These are phyloP conservation scores for Hanseniaspora sp. DNA, from an alignment of 1,139 yeast genomes.

Conservation along the genomic window DNA sequence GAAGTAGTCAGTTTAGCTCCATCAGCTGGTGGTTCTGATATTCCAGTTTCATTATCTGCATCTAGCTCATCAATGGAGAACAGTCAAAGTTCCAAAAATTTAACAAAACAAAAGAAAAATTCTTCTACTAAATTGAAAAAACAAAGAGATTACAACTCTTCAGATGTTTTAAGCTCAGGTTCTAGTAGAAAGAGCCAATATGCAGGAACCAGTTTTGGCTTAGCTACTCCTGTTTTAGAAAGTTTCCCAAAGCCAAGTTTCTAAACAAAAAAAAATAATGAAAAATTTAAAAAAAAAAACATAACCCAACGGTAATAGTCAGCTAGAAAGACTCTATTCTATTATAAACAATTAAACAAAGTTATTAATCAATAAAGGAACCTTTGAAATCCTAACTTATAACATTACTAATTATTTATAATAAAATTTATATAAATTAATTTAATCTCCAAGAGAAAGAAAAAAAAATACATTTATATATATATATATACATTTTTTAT, in stretches of 20 bases:
- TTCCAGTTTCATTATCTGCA: background rate
- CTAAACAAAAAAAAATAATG: background rate
- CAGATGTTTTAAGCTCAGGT: background rate
- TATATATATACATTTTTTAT: too few relatives aligned
- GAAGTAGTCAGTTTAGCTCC: background rate
- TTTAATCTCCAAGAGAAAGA: background rate
- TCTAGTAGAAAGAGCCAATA: slow-evolving; percentile 3
- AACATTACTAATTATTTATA: too few relatives aligned
- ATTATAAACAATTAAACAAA: too few relatives aligned
- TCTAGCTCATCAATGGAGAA: background rate
- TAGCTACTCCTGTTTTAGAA: slow-evolving; percentile 10
- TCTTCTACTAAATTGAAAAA: background rate
- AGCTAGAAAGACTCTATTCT: too few relatives aligned
- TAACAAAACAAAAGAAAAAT: background rate
- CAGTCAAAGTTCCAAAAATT: background rate
- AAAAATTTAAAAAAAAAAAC: background rate
- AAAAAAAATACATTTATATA: too few relatives aligned
- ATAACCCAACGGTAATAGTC: background rate
- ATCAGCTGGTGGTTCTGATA: too few relatives aligned
- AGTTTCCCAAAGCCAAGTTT: slow-evolving; percentile 14
- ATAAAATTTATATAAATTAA: too few relatives aligned
- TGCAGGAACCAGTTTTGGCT: slow-evolving; percentile 14
- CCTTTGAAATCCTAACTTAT: too few relatives aligned
- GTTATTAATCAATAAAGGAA: background rate
- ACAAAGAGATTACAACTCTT: background rate